Evolutionary conservation across 805 yeast genomes (phyloP).

Genomic region (Yarrowia deformans): DNA sequence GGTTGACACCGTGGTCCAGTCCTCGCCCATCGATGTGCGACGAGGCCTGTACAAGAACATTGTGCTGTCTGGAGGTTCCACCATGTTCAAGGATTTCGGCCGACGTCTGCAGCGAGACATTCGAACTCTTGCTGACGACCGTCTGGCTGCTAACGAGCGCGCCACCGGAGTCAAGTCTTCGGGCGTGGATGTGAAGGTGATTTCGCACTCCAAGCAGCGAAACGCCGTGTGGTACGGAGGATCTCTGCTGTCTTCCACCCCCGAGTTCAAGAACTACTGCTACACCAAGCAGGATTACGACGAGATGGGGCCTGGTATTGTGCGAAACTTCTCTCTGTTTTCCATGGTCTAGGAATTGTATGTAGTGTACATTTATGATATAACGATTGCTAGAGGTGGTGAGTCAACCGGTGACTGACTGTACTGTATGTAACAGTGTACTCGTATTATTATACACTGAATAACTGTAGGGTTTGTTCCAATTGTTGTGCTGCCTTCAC

Average conservation of each 20-base stretch:
- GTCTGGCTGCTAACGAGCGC: constrained; percentile 82
- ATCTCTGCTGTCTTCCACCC: constrained; percentile 92
- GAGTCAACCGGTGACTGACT: too few species aligned
- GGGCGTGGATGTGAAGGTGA: constrained; percentile 97
- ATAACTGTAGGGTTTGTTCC: too few species aligned
- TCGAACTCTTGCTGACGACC: constrained; percentile 82
- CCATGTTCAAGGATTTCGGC: constrained; percentile 98
- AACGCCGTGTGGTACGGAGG: constrained; percentile 99
- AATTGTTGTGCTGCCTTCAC: too few species aligned
- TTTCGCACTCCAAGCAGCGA: constrained; percentile 95
- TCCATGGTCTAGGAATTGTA: constrained; percentile 64
- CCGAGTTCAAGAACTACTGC: constrained; percentile 94
- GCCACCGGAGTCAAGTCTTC: constrained; percentile 77
- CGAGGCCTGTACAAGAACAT: constrained; percentile 94
- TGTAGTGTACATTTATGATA: constrained; percentile 32
- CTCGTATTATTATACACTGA: too few species aligned
- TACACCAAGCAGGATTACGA: constrained; percentile 97
- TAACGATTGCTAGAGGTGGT: constrained; percentile 4
- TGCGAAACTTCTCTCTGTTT: constrained; percentile 93
- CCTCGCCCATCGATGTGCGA: constrained; percentile 97
- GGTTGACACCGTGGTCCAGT: constrained; percentile 93
- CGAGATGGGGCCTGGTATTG: constrained; percentile 97
- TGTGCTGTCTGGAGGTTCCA: constrained; percentile 96
- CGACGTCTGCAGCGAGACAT: constrained; percentile 96
- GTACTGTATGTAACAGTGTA: too few species aligned